Evolutionary conservation across 1,284 basidiomycete species (phyloP).

Genomic region (Heterobasidion occidentale): DNA sequence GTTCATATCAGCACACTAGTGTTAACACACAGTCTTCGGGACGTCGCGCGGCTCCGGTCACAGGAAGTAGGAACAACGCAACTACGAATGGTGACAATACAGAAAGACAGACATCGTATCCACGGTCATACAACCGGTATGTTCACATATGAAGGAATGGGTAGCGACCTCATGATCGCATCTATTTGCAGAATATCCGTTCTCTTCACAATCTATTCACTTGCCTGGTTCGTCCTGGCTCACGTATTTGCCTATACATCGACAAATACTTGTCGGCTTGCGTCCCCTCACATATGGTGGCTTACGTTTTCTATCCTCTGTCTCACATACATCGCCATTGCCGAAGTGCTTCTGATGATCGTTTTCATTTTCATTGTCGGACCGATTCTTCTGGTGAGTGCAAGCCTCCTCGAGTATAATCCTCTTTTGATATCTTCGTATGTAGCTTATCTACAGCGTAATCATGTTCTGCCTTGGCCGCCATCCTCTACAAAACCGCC

Average conservation of each 20-base stretch:
- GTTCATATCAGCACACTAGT: neutral
- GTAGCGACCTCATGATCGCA: neutral
- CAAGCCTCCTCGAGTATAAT: neutral
- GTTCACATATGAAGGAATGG: neutral
- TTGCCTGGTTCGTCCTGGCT: constrained; percentile 73
- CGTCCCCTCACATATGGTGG: constrained; percentile 78
- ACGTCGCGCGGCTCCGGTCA: neutral
- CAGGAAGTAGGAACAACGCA: neutral
- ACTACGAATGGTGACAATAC: neutral
- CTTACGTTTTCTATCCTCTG: constrained; percentile 71
- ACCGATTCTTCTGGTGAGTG: constrained; percentile 64
- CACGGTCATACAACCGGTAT: neutral
- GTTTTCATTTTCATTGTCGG: constrained; percentile 70
- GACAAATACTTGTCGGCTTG: constrained; percentile 56
- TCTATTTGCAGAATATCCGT: constrained; percentile 24
- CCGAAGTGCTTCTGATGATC: constrained; percentile 66
- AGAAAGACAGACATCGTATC: neutral
- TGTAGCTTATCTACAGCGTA: constrained; percentile 67
- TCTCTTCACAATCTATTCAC: constrained; percentile 45
- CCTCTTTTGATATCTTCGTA: neutral
- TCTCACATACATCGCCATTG: constrained; percentile 66
- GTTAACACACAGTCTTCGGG: neutral
- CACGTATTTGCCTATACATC: constrained; percentile 73
- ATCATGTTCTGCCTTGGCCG: constrained; percentile 68
- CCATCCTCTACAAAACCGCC: constrained; percentile 64